Base-by-base conservation (phyloP, 306 rosid species). In the Sicyos baderoa region DNA sequence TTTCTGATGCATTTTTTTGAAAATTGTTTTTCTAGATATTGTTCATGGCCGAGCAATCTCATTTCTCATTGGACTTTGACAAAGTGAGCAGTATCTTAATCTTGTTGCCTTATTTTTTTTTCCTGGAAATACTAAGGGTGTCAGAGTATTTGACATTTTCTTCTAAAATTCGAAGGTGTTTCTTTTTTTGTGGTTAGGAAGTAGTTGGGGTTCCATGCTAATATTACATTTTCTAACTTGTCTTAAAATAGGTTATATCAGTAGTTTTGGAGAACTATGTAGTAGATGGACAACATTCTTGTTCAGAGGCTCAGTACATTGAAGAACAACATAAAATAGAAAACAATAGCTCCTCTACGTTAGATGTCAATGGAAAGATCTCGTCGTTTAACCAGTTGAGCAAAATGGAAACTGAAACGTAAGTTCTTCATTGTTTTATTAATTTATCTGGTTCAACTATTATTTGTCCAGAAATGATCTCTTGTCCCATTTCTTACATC, bases 31-130 rank as follows among this genome's bases (percentile, higher is more conserved):
- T 73, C 49, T 68, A 93, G 98, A 89, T 93, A 72, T 77, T 63
- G 71, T 93, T 93, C 90, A 93, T 93, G 98, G 90, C 94, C 22
- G 94, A 89, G 82, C 96, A 93, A 51, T 90, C 97, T 59, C 96
- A 93, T 76, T 84, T 86, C 72, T 86, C 91, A 35, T 80, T 89
- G 98, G 90, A 88, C 76, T 85, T 90, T 54, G 96, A 93, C 76
- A 77, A 82, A 50, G 96, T 89, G 85, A 88, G 96, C 79, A 40
- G 71, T 73, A 51, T 66, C 77, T 75, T 21, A 54, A 74, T 70
- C 63, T 71, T 54, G 54, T 73, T 67, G 14, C 17, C 68, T 57
- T 68, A 25, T 77, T 53, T 71, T 57, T 4, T 63, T 58, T 76
- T 55, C 62, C 75, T 55, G 63, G 70, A 58, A 74, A 21, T 76